A percentile compares a stretch with the other conserved stretches of the same genome.
Conservation (phyloP, 495 filamentous ascomycete species). For the Aspergillus olivimuriae region DNA sequence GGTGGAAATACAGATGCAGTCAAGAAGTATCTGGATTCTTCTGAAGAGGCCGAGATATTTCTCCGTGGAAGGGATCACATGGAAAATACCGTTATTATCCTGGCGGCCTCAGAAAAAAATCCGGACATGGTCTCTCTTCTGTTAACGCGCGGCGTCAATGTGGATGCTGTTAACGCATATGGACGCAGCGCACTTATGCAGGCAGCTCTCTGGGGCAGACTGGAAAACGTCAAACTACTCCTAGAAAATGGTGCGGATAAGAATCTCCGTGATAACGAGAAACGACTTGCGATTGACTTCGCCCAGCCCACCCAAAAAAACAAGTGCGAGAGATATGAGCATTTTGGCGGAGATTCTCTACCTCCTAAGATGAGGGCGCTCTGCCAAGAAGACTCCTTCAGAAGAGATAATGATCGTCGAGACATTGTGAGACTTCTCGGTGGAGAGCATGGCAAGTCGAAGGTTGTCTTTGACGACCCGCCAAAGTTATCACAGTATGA, state of each 20-base stretch:
- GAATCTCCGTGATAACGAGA: slow-evolving; percentile 5
- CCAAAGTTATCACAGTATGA: background rate
- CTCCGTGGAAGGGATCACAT: slow-evolving; percentile 2
- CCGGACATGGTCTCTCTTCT: slow-evolving; percentile 8
- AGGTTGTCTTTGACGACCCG: slow-evolving; percentile 6
- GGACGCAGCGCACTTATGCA: slow-evolving; percentile 11
- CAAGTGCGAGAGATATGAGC: slow-evolving; percentile 7
- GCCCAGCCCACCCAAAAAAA: slow-evolving; percentile 5
- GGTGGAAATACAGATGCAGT: background rate
- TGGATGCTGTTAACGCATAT: slow-evolving; percentile 5
- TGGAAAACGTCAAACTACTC: slow-evolving; percentile 10
- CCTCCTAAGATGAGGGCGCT: background rate
- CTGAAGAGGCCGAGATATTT: slow-evolving; percentile 5
- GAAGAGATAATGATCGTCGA: slow-evolving; percentile 5
- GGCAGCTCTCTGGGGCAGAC: slow-evolving; percentile 6
- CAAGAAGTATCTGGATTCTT: slow-evolving; percentile 7
- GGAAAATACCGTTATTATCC: slow-evolving; percentile 8
- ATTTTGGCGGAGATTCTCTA: slow-evolving; percentile 1
- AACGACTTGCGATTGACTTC: slow-evolving; percentile 7
- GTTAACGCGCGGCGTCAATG: slow-evolving; percentile 1
- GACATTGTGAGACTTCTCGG: slow-evolving; percentile 10
- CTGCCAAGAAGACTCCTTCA: slow-evolving; percentile 7
- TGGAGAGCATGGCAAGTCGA: slow-evolving; percentile 6
- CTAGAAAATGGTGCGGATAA: slow-evolving; percentile 4
- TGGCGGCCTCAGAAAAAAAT: slow-evolving; percentile 1